phyloP scores from a whole-genome alignment of 1,284 basidiomycete genomes.

The Tilletia indica region DNA sequence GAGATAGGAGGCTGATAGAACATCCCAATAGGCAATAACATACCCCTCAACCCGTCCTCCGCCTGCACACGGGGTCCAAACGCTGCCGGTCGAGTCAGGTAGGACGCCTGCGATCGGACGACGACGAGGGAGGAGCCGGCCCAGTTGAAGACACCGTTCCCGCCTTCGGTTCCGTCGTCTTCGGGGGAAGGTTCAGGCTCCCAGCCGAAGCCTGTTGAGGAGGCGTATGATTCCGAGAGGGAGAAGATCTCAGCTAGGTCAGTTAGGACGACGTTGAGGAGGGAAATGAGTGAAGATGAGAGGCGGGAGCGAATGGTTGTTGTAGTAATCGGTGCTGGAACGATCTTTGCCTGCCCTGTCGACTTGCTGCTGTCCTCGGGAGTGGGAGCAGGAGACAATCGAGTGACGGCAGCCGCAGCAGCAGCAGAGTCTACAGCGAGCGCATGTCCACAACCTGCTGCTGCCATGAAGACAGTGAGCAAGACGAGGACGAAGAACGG shows the following conservation, averaged over 20 bases:
- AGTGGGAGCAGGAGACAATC: neutral
- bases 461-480: neutral
- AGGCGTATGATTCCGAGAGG: neutral
- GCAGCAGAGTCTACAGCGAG: neutral
- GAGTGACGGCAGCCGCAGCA: neutral
- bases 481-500: neutral
- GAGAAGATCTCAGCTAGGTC: conserved; percentile 10
- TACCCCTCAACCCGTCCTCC: conserved; percentile 43
- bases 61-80: conserved; percentile 45
- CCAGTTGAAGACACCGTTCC: neutral
- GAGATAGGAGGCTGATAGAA: conserved; percentile 37
- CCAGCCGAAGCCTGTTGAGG: conserved; percentile 2
- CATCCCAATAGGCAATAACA: conserved; percentile 40
- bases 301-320: neutral
- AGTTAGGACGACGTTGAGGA: conserved; percentile 7
- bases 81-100: conserved; percentile 49
- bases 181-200: neutral
- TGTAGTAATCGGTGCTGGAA: neutral
- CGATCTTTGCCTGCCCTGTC: neutral
- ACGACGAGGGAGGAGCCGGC: conserved; percentile 1
- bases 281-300: neutral
- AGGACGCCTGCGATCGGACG: conserved; percentile 42
- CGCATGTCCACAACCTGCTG: neutral
- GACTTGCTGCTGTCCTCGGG: neutral
- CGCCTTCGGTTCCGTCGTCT: neutral